These are phyloP conservation scores for Sicyos baderoa DNA, from an alignment of 306 rosid genomes.

Conservation along the genomic window DNA sequence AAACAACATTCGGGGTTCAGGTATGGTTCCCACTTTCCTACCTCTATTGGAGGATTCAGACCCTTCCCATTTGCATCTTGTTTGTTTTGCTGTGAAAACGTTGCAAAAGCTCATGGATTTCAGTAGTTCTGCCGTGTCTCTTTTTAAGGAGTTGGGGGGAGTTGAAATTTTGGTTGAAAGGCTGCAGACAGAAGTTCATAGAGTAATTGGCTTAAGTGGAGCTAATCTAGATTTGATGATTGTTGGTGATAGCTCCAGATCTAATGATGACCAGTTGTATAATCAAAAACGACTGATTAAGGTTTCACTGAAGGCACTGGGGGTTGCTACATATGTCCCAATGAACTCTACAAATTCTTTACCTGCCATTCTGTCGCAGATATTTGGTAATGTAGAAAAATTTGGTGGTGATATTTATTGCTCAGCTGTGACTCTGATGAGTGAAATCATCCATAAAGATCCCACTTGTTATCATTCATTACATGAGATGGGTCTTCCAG, in stretches of 20 bases:
- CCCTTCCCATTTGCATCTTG: conserved; percentile 75
- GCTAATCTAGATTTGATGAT: conserved; percentile 40
- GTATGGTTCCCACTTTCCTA: conserved; percentile 98
- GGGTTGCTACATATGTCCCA: conserved; percentile 85
- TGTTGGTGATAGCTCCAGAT: conserved; percentile 64
- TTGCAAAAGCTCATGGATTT: conserved; percentile 97
- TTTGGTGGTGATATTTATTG: conserved; percentile 94
- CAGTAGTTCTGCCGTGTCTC: conserved; percentile 87
- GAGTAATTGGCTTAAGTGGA: conserved; percentile 60
- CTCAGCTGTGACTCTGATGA: conserved; percentile 95
- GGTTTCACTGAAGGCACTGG: conserved; percentile 88
- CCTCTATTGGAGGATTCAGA: conserved; percentile 94
- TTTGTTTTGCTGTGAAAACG: conserved; percentile 89
- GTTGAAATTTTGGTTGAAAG: conserved; percentile 86
- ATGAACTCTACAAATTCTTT: conserved; percentile 53
- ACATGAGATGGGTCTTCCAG: conserved; percentile 93
- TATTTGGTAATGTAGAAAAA: conserved; percentile 64
- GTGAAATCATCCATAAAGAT: conserved; percentile 95
- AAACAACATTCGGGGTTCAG: conserved; percentile 81
- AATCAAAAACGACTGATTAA: conserved; percentile 78
- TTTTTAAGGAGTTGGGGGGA: conserved; percentile 91
- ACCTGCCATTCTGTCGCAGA: conserved; percentile 56
- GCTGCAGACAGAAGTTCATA: conserved; percentile 67
- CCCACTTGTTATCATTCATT: conserved; percentile 74
- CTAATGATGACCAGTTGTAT: conserved; percentile 54